Conservation (phyloP, 2,329 filamentous ascomycete genomes). For the Fusarium dlaminii region DNA sequence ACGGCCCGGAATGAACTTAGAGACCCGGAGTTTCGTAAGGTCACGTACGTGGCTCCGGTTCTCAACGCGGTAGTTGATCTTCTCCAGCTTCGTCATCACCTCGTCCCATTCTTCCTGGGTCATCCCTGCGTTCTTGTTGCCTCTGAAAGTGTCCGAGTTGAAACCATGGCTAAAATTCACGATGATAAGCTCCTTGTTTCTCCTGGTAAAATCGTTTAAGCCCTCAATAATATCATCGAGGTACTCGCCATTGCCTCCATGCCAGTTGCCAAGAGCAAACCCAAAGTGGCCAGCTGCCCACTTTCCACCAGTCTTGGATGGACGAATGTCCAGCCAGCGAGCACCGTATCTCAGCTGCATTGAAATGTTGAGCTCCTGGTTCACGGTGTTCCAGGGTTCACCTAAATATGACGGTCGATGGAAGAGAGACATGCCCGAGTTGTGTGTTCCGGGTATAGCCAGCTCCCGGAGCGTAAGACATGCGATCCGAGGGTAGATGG, state of each 20-base stretch:
- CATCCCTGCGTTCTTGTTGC: background rate
- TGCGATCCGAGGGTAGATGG: background rate
- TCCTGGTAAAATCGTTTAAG: background rate
- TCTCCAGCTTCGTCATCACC: background rate
- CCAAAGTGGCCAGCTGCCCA: background rate
- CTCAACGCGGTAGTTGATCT: background rate
- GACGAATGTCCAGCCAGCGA: background rate
- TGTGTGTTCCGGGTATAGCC: background rate
- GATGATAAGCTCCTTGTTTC: background rate
- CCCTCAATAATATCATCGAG: background rate
- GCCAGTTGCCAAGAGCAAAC: background rate
- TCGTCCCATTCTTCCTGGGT: background rate
- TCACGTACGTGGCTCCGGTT: background rate
- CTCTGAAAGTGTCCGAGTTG: background rate
- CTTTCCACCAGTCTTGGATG: background rate
- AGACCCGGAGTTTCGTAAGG: background rate
- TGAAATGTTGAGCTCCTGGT: background rate
- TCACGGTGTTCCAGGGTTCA: background rate
- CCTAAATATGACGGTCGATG: background rate
- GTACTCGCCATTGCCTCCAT: background rate
- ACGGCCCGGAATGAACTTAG: background rate
- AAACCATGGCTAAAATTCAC: background rate
- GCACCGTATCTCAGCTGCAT: background rate
- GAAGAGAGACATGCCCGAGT: background rate
- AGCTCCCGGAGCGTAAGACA: background rate